phyloP scores from a whole-genome alignment of 192 early-diverging fungal species.

The Dispira simplex region DNA sequence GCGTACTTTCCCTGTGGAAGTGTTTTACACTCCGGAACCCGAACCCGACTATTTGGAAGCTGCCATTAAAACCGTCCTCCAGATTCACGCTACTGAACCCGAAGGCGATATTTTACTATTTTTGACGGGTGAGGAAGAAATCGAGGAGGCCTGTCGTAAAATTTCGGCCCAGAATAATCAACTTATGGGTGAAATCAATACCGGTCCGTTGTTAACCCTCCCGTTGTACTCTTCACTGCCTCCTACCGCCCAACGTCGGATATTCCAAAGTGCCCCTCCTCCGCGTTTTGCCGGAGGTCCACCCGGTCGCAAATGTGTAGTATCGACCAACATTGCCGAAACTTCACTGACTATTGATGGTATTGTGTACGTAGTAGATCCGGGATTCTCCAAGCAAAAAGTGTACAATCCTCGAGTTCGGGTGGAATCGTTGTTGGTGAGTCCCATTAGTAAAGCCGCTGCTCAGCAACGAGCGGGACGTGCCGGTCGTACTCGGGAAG shows the following conservation, averaged over 20 bases:
- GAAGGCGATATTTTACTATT: slow-evolving; percentile 96
- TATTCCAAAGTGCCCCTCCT: slow-evolving; percentile 83
- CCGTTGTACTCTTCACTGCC: slow-evolving; percentile 90
- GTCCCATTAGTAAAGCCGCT: slow-evolving; percentile 87
- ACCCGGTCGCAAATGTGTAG: slow-evolving; percentile 90
- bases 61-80: slow-evolving; percentile 84
- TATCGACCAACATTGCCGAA: slow-evolving; percentile 97
- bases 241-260: slow-evolving; percentile 76
- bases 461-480: slow-evolving; percentile 96
- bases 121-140: slow-evolving; percentile 97
- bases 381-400: slow-evolving; percentile 98
- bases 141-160: slow-evolving; percentile 74
- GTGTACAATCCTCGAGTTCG: slow-evolving; percentile 96
- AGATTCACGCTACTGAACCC: slow-evolving; percentile 86
- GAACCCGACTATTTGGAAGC: slow-evolving; percentile 96
- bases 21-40: slow-evolving; percentile 94
- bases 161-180: slow-evolving; percentile 64
- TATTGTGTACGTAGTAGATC: slow-evolving; percentile 97
- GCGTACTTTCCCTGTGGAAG: slow-evolving; percentile 96
- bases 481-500: slow-evolving; percentile 94
- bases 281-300: slow-evolving; percentile 59
- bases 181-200: slow-evolving; percentile 35
- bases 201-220: slow-evolving; percentile 71
- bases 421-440: slow-evolving; percentile 88
- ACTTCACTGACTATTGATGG: slow-evolving; percentile 98